These are phyloP conservation scores for Coriolopsis trogii DNA, from an alignment of 1,284 basidiomycete species.

Conservation along the genomic window DNA sequence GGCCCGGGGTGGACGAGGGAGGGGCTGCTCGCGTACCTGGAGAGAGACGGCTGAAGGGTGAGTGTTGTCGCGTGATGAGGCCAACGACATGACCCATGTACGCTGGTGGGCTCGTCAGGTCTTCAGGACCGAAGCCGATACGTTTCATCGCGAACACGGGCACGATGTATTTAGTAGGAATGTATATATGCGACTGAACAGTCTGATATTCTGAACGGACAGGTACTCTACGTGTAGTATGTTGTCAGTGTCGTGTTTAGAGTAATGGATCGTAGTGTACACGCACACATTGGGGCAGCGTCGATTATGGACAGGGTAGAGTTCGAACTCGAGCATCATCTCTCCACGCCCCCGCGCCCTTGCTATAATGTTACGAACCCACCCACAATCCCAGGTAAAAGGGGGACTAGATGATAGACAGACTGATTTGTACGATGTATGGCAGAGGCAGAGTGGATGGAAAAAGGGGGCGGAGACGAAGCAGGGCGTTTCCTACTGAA, in stretches of 20 bases:
- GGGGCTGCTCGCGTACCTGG: no score
- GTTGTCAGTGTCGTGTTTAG: neutral
- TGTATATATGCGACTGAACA: neutral
- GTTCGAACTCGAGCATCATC: neutral
- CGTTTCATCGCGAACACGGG: no score
- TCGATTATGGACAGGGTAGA: neutral
- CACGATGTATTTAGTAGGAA: neutral
- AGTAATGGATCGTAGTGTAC: slow-evolving; percentile 1
- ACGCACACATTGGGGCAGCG: neutral
- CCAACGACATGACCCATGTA: no score
- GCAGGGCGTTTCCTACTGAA: neutral
- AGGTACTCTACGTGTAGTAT: neutral
- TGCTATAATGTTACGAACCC: neutral
- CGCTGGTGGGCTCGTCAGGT: no score
- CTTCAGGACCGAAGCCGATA: no score
- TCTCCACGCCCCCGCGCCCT: neutral
- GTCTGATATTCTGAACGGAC: neutral
- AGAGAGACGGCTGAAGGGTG: no score
- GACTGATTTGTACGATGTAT: neutral
- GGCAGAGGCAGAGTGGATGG: neutral
- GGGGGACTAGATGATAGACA: neutral
- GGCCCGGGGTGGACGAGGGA: no score
- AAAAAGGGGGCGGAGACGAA: neutral
- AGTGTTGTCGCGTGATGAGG: no score
- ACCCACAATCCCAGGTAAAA: neutral